Base-by-base conservation (phyloP, 1,139 yeast genomes). In the Debaryomyces nepalensis region DNA sequence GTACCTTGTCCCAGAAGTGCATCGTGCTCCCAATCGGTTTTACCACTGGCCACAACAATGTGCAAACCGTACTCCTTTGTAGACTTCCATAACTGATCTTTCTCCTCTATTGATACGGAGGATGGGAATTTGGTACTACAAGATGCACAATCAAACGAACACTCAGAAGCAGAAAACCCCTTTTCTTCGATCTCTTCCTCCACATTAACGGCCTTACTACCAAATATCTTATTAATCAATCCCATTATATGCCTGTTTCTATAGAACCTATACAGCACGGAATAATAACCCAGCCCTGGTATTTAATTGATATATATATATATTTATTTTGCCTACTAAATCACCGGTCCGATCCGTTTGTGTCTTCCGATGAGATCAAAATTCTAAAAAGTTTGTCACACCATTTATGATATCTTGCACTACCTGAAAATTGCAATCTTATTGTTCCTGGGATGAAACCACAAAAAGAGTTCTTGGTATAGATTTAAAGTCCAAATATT, bases 21-120 rank as follows among this genome's bases (percentile, higher is more conserved):
- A 57, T 86, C 86, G 48, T 81, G 95, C 5, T 66, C 69, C 98
- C 99, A 93, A 63, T 93, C 96, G 1, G 79, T 61, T 52, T 83
- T 82, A 10, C 95, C 95, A 0, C 97, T 89, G 2, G 96, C 84
- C 0, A 91, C 82, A 14, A 90, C 64, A 23, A 89, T 68, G 52
- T 91, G 97, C 16, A 85, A 57, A 5, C 82, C 84, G 44, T 81
- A 82, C 2, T 86, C 82, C 50, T 76, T 76, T 1, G 95, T 82
- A 3, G 90, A 73, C 43, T 86, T 82, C 80, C 87, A 89, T 26
- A 93, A 70, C 5, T 81, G 75, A 27, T 53, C 56, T 6, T 67
- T 78, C 7, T 64, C 63, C 6, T 82, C 83, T 26, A 84, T 65
- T 47, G 75, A 75, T 47, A 88, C 64, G 5, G 83, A 74, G 14